A percentile compares a stretch with the other conserved stretches of the same genome.
Conservation (phyloP, 345 rosid genomes). For the Clarkia xantiana region DNA sequence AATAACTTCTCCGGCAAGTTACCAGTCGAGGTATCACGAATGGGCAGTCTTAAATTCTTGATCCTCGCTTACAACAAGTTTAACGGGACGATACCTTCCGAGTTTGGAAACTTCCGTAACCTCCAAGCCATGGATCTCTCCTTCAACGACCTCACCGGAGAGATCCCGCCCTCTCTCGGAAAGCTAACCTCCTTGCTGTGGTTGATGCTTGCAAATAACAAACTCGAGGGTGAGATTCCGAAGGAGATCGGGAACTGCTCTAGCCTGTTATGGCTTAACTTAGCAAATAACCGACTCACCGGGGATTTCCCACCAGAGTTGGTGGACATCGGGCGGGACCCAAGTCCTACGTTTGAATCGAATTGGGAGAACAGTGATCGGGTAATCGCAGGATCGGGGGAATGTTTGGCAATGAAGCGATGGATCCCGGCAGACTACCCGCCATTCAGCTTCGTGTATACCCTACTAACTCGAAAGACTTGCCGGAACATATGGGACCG, state of each 20-base stretch:
- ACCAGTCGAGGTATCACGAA: slow-evolving; percentile 42
- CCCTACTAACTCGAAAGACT: slow-evolving; percentile 50
- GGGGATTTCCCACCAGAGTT: slow-evolving; percentile 51
- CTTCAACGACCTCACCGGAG: slow-evolving; percentile 49
- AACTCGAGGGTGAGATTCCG: slow-evolving; percentile 52
- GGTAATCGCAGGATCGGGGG: slow-evolving; percentile 47
- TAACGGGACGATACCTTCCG: slow-evolving; percentile 49
- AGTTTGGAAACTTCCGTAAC: slow-evolving; percentile 40
- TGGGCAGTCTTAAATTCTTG: slow-evolving; percentile 49
- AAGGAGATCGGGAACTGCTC: slow-evolving; percentile 54
- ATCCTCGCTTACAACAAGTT: slow-evolving; percentile 52
- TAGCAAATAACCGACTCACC: slow-evolving; percentile 59
- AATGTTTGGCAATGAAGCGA: slow-evolving; percentile 66
- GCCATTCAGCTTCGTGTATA: slow-evolving; percentile 65
- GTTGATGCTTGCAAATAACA: slow-evolving; percentile 91
- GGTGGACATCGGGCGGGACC: slow-evolving; percentile 44
- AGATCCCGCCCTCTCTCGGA: slow-evolving; percentile 53
- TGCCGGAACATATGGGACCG: slow-evolving; percentile 68
- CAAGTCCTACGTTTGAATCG: slow-evolving; percentile 34
- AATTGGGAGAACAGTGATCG: slow-evolving; percentile 20
- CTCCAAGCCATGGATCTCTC: slow-evolving; percentile 88
- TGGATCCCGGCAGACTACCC: slow-evolving; percentile 95
- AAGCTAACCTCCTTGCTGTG: slow-evolving; percentile 62
- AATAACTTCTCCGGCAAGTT: slow-evolving; percentile 61
- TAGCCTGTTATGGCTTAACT: slow-evolving; percentile 81